Evolutionary conservation across 345 rosid genomes (phyloP).

Genomic region (Cardiospermum halicacabum): DNA sequence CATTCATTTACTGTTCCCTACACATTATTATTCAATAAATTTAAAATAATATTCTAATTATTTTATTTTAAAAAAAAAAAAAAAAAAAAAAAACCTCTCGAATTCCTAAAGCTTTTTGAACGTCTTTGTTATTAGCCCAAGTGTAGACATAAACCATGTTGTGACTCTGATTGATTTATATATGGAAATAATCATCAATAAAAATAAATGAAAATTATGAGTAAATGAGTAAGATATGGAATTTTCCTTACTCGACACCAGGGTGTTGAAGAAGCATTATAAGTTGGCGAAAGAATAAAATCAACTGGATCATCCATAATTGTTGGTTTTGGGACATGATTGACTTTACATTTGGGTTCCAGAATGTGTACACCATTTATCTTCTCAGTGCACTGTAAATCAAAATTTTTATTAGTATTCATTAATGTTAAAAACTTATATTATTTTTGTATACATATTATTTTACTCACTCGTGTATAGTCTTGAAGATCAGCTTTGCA

Average conservation of each 20-base stretch:
- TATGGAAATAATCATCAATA: too few relatives aligned
- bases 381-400: background rate
- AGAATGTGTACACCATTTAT: background rate
- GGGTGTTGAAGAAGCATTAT: background rate
- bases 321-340: background rate
- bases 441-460: background rate
- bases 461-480: background rate
- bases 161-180: too few relatives aligned
- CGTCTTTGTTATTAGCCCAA: background rate
- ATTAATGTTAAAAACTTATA: too few relatives aligned
- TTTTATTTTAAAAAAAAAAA: too few relatives aligned
- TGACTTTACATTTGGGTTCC: background rate
- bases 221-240: too few relatives aligned
- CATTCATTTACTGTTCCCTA: conserved; percentile 23
- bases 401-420: too few relatives aligned
- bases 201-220: too few relatives aligned
- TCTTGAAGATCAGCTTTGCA: conserved; percentile 1
- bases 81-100: background rate
- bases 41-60: too few relatives aligned
- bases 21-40: background rate
- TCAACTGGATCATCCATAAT: background rate
- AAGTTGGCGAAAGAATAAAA: background rate
- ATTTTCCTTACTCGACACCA: conserved; percentile 13
- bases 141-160: background rate
- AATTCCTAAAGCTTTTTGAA: background rate